Base-by-base conservation (phyloP, 768 basidiomycete genomes). In the Lactarius sanguifluus region DNA sequence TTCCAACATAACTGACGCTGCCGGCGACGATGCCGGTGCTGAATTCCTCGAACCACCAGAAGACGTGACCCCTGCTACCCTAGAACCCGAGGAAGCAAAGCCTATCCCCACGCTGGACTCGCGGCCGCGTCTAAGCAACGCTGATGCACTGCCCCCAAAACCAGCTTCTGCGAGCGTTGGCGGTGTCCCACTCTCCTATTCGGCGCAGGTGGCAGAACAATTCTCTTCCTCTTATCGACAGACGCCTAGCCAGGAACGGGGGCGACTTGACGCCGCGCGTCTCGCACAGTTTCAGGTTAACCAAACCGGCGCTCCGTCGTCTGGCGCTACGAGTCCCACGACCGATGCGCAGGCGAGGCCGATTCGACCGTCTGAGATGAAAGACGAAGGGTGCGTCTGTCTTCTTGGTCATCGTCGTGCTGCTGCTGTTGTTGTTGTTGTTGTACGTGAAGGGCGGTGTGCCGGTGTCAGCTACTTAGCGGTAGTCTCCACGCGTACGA, bases 381-480 rank as follows among this genome's bases (percentile, higher is more conserved):
- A 94, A 77, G 96, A 97, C 72, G 95, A 96, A 91, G 95, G 95
- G 96, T 98, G 85, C 93, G 94, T 85, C 62, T 41, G 36, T 38
- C 47, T 25, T 66, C 58, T 62, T 61, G 59, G 16, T 34, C 5
- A 4, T 1, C 54, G 5, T 25, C 28, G 55, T 59, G 20, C 43
- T n/a, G 43, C 9, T 10, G 30, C 7, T 5, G 30, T 30, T 30
- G 28, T 64, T 41, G 47, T 67, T 5, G 30, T 30, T 30, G 28
- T 64, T 41, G 47, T 67, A 59, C 50, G 32, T 45, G 40, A 58
- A 28, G 64, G 10, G 8, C 8, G 36, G 23, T 54, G 43, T 52
- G 56, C 25, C 28, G 54, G 55, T 52, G 32, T 34, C 58, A 47
- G 61, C 58, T 68, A 63, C 69, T 69, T 68, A 68, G 56, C 59